A percentile compares a stretch with the other conserved stretches of the same genome.
Conservation (phyloP, 768 basidiomycete species). For the Terana coerulea region DNA sequence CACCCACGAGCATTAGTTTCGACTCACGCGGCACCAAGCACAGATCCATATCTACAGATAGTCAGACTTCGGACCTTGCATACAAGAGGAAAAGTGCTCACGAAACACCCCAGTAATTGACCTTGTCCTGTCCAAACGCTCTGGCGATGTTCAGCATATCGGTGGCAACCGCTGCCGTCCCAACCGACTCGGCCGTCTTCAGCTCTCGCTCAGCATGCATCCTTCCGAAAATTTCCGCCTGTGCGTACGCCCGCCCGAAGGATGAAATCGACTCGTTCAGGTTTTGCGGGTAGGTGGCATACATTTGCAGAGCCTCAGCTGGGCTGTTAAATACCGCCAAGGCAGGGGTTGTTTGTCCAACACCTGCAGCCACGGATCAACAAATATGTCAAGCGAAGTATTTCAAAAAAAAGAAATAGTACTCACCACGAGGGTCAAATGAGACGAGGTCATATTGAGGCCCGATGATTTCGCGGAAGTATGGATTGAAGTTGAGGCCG, state of each 20-base stretch:
- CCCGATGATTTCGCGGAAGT: slow-evolving; percentile 21
- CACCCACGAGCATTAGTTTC: neutral
- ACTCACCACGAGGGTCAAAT: slow-evolving; percentile 27
- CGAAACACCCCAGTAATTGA: slow-evolving; percentile 29
- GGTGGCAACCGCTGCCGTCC: slow-evolving; percentile 25
- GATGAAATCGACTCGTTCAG: neutral
- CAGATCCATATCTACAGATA: slow-evolving; percentile 16
- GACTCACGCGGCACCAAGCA: slow-evolving; percentile 16
- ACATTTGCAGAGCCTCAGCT: neutral
- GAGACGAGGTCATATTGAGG: slow-evolving; percentile 27
- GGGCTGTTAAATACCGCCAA: neutral
- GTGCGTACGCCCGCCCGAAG: neutral
- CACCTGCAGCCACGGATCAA: neutral
- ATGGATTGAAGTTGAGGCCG: neutral
- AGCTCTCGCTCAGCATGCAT: neutral
- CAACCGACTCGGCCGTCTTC: slow-evolving; percentile 14
- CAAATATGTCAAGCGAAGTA: too few relatives aligned
- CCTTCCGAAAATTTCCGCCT: neutral
- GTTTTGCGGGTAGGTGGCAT: neutral
- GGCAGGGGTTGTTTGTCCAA: slow-evolving; percentile 1
- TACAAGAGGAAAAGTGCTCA: neutral
- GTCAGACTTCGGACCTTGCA: neutral
- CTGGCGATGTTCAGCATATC: slow-evolving; percentile 29
- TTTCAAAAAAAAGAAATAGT: neutral
- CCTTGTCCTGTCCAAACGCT: slow-evolving; percentile 25